A percentile compares a stretch with the other conserved stretches of the same genome.
phyloP scores from a whole-genome alignment of 345 rosid species.

The Citrus inodora region DNA sequence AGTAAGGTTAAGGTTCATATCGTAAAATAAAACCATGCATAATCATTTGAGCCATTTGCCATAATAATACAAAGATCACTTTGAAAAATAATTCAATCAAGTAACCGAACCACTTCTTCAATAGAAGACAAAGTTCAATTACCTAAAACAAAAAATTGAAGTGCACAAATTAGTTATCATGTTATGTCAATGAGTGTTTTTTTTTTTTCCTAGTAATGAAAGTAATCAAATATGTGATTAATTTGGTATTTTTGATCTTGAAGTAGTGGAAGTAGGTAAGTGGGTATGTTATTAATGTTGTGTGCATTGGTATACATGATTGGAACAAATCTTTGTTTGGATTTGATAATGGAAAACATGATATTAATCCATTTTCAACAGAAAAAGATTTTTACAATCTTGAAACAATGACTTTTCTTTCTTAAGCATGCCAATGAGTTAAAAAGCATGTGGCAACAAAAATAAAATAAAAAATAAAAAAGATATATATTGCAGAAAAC shows the following conservation, averaged over 20 bases:
- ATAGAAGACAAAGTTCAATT: too few species aligned
- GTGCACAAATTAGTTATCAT: too few species aligned
- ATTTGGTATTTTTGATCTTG: background rate
- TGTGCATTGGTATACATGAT: background rate
- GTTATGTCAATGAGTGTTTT: too few species aligned
- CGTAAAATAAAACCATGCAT: background rate
- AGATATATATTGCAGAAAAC: background rate
- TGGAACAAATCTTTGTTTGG: constrained; percentile 13
- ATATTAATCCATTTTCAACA: constrained; percentile 19
- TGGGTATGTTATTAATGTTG: background rate
- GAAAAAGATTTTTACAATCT: constrained; percentile 17
- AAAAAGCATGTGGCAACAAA: constrained; percentile 9
- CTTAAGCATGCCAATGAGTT: constrained; percentile 7
- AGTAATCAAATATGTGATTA: too few species aligned
- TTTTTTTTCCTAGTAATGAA: too few species aligned
- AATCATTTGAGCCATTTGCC: background rate
- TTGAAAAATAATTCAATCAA: background rate
- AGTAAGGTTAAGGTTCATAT: background rate
- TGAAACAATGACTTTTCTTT: constrained; percentile 18
- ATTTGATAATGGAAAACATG: constrained; percentile 16
- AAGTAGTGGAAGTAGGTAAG: background rate
- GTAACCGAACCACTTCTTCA: too few species aligned
- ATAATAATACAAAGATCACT: background rate
- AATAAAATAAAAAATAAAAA: background rate
- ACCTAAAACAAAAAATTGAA: too few species aligned